These are phyloP conservation scores for Albatrellus ellisii DNA, from an alignment of 768 basidiomycete species.

Conservation along the genomic window DNA sequence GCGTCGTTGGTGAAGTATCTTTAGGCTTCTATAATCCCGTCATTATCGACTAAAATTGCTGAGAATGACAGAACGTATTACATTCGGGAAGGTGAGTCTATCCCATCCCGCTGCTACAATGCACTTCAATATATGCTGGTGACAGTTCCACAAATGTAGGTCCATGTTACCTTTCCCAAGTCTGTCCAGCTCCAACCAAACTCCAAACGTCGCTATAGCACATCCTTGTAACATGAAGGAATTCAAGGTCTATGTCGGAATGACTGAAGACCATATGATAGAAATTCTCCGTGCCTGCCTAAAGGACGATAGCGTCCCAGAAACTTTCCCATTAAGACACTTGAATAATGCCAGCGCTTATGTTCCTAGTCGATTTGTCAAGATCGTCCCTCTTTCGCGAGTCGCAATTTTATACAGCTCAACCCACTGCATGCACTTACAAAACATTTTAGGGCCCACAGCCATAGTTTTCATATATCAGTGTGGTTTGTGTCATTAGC, in stretches of 20 bases:
- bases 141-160: conserved; percentile 24
- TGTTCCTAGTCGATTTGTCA: conserved; percentile 58
- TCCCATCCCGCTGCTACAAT: conserved; percentile 7
- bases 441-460: conserved; percentile 39
- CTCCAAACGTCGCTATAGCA: conserved; percentile 26
- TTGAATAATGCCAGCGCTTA: conserved; percentile 39
- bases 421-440: not conserved
- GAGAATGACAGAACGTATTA: conserved; percentile 42
- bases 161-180: too few relatives aligned
- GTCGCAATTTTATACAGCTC: conserved; percentile 12
- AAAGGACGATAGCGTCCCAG: conserved; percentile 50
- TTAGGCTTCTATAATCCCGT: not conserved
- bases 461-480: conserved; percentile 62
- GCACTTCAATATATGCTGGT: not conserved
- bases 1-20: conserved; percentile 50
- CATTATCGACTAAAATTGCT: not conserved
- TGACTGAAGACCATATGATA: conserved; percentile 49
- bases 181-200: conserved; percentile 1
- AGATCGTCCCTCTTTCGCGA: conserved; percentile 66
- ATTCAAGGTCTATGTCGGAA: conserved; percentile 59
- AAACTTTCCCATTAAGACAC: conserved; percentile 49
- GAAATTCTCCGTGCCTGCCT: conserved; percentile 51
- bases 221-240: conserved; percentile 84
- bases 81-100: conserved; percentile 57
- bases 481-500: conserved; percentile 61